These are phyloP conservation scores for Sclerotinia subarctica DNA, from an alignment of 2,329 filamentous ascomycete genomes.

Conservation along the genomic window DNA sequence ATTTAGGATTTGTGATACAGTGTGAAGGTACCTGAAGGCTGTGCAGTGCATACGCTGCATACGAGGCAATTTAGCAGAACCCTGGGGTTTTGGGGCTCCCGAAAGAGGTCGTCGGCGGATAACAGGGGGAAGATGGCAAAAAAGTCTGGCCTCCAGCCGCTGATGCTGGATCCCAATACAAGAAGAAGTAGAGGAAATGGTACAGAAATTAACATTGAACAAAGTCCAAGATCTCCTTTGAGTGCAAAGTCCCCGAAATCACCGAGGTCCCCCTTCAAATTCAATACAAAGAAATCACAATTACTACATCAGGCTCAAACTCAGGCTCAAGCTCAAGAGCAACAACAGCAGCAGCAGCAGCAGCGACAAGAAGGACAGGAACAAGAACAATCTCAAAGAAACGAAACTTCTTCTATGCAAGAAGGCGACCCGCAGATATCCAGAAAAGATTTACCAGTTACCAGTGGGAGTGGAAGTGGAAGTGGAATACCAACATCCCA, in stretches of 20 bases:
- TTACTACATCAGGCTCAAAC: constrained; percentile 15
- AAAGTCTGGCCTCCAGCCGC: constrained; percentile 36
- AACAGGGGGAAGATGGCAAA: constrained; percentile 34
- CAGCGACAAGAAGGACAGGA: neutral
- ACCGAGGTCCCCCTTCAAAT: constrained; percentile 36
- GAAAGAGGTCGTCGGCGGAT: constrained; percentile 23
- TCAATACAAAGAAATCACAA: constrained; percentile 33
- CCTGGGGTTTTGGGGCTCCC: constrained; percentile 15
- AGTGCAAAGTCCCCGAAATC: constrained; percentile 34
- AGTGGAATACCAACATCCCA: constrained; percentile 25
- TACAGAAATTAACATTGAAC: constrained; percentile 19
- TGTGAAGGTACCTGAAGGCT: constrained; percentile 28
- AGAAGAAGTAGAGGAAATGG: constrained; percentile 20
- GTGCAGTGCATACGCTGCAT: constrained; percentile 26
- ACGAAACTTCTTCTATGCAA: constrained; percentile 28
- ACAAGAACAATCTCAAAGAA: constrained; percentile 12
- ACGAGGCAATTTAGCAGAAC: constrained; percentile 26
- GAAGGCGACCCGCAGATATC: constrained; percentile 26
- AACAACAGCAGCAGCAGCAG: neutral
- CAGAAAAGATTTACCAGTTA: constrained; percentile 21
- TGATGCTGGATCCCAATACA: constrained; percentile 31
- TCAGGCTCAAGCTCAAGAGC: neutral
- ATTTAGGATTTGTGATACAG: constrained; percentile 27
- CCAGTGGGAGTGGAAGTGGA: neutral
- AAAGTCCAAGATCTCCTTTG: constrained; percentile 30